Evolutionary conservation across 495 filamentous ascomycete genomes (phyloP), one percentile per base, ranked within the genome.

Genomic region (Neurospora hispaniola): DNA sequence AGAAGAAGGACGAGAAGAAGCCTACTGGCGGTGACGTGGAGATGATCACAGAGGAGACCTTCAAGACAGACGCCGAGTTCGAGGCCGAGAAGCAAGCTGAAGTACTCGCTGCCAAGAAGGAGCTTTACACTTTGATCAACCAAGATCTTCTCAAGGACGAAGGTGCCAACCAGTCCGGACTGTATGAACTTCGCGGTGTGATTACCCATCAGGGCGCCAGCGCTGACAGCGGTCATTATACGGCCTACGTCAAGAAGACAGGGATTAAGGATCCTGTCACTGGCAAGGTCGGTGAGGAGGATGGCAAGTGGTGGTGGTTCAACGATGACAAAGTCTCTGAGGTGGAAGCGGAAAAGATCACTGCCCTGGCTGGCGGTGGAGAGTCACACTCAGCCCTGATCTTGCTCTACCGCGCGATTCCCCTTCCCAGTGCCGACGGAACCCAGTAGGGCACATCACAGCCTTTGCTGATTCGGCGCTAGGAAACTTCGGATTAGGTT

Each of bases 261-360:
- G 90, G 87, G 18, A 79, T 82, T 6, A 82, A 90, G 71, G 91
- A 93, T 73, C 81, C 89, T 9, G 86, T 86, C 71, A 89, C 89
- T 5, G 90, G 89, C 73, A 92, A 92, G 85, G 82, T 89, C 75
- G 89, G 88, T 72, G 89, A 90, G 75, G 91, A 94, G 72, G 94
- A 97, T 75, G 94, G 90, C 71, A 97, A 95, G 75, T 99, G 96
- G 96, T 99, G 96, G 94, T 98, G 96, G 94, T 99, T 99, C 86
- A 97, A 99, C 79, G 96, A 99, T 77, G 96, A 99, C 78, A 97
- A 95, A 81, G 96, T 99, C 12, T 89, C 91, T 46, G 96, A 98
- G 82, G 96, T 99, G 39, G 90, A 94, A 4, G 82, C 88, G 10
- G 94, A 97, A 76, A 97, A 96, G 84, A 96, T 99, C 75, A 91